Base-by-base conservation (phyloP, 2,329 filamentous ascomycete species). In the Teratosphaeria epicoccoides region DNA sequence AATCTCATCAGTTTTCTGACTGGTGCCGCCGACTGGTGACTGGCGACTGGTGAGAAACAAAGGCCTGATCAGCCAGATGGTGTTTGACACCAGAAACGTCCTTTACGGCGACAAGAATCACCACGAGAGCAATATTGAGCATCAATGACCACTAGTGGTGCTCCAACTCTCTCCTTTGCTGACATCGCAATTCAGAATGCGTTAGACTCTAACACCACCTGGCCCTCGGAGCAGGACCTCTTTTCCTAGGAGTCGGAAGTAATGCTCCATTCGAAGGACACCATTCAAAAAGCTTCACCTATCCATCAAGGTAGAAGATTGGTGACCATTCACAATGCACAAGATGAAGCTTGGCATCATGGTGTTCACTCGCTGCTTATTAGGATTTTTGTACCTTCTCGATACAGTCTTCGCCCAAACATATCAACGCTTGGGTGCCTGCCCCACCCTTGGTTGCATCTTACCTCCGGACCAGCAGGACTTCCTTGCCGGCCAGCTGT, bases 401-500 rank as follows among this genome's bases (percentile, higher is more conserved):
- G 33, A 17, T 40, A 17, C 33, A 17, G 33, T 9, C n/a, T 20
- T 3, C 51, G 76, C 76, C 29, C 76, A 80, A 65, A 76, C 75
- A n/a, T 79, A 75, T 63, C 76, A 76, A 61, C 71, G 78, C 51
- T 67, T 80, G 24, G 77, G 76, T 56, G 70, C 74, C 50, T 81
- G 78, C 61, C 78, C 78, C 26, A 74, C 71, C 4, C 66, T 81
- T 50, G 78, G 78, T 63, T 70, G 56, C 63, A 71, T 81, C 52
- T 75, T 80, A 51, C 78, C 78, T 47, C 79, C 79, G 20, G 78
- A 81, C 57, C 76, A 80, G 71, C 82, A 84, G 57, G 87, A 93
- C 63, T 93, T 93, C 71, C 77, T 94, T 1, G 83, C 87, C 4
- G 87, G 87, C 11, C 87, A 93, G 71, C 84, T 80, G 67, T 93